Percentiles rank a stretch among this genome's conserved stretches.
Conservation (phyloP, 495 filamentous ascomycete genomes). For the Lophiotrema nucula region DNA sequence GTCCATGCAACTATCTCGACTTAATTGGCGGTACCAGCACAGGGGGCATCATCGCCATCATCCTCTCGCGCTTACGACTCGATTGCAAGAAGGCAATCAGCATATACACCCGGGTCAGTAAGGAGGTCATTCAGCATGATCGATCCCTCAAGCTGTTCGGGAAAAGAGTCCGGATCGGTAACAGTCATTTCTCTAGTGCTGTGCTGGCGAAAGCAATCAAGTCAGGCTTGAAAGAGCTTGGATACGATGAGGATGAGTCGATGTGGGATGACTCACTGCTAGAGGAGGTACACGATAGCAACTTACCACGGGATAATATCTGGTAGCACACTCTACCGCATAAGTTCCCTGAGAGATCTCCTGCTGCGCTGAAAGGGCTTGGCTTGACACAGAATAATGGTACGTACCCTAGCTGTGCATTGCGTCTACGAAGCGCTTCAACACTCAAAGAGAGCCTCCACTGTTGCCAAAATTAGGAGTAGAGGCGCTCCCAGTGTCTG, state of each 20-base stretch:
- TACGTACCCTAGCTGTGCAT: no score
- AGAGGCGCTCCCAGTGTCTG: no score
- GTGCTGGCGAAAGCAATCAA: conserved; percentile 38
- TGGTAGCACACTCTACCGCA: conserved; percentile 28
- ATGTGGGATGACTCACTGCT: conserved; percentile 40
- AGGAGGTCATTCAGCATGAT: conserved; percentile 40
- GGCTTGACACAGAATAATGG: no score
- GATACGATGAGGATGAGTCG: conserved; percentile 37
- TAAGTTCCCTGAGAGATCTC: conserved; percentile 23
- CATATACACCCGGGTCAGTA: conserved; percentile 34
- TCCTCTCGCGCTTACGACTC: conserved; percentile 34
- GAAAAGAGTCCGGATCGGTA: conserved; percentile 31
- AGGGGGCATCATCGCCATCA: conserved; percentile 36
- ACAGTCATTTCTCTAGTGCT: conserved; percentile 34
- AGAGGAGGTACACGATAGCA: conserved; percentile 32
- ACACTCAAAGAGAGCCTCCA: no score
- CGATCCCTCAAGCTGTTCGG: conserved; percentile 38
- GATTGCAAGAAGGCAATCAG: conserved; percentile 33
- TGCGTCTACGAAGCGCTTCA: no score
- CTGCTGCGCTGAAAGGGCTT: conserved; percentile 2
- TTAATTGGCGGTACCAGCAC: conserved; percentile 34
- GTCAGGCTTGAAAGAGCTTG: conserved; percentile 31
- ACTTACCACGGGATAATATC: conserved; percentile 33
- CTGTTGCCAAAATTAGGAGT: no score
- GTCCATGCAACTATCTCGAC: conserved; percentile 36